Conservation (phyloP, 225 moss, liverwort and hornwort species). For the Lunularia cruciata region DNA sequence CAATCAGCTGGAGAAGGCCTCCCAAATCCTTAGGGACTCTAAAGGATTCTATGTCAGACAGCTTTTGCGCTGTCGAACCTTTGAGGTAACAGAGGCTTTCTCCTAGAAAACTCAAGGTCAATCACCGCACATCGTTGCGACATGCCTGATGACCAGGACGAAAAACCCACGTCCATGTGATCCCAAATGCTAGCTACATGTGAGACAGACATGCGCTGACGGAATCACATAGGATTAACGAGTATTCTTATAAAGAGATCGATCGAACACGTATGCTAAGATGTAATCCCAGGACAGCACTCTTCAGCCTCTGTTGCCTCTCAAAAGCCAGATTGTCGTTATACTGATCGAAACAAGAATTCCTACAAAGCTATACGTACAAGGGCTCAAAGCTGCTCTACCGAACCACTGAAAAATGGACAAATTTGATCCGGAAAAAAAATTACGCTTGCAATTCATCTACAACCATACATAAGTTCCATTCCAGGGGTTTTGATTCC, state of each 20-base stretch:
- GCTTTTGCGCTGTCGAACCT: not conserved
- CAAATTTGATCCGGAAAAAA: slow-evolving; percentile 8
- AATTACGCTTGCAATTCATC: slow-evolving; percentile 15
- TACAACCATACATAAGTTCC: slow-evolving; percentile 3
- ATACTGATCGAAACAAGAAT: slow-evolving; percentile 6
- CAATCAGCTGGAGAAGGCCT: not conserved
- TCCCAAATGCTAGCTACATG: slow-evolving; percentile 4
- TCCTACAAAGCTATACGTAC: slow-evolving; percentile 2
- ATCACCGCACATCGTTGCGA: not conserved
- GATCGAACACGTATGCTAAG: not conserved
- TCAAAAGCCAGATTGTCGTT: not conserved
- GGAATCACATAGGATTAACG: not conserved
- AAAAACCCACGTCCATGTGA: not conserved
- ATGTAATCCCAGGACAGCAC: not conserved
- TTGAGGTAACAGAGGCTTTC: not conserved
- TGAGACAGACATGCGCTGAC: not conserved
- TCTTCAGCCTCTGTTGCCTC: slow-evolving; percentile 12
- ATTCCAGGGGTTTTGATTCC: not conserved
- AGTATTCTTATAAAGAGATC: not conserved
- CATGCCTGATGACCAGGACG: not conserved
- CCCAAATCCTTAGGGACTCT: not conserved
- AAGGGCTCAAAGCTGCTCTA: slow-evolving; percentile 3
- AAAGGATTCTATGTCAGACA: not conserved
- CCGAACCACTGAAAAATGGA: slow-evolving; percentile 2
- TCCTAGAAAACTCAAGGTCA: not conserved